Evolutionary conservation across 495 filamentous ascomycete species (phyloP).

Genomic region (Cladorrhinum samala): DNA sequence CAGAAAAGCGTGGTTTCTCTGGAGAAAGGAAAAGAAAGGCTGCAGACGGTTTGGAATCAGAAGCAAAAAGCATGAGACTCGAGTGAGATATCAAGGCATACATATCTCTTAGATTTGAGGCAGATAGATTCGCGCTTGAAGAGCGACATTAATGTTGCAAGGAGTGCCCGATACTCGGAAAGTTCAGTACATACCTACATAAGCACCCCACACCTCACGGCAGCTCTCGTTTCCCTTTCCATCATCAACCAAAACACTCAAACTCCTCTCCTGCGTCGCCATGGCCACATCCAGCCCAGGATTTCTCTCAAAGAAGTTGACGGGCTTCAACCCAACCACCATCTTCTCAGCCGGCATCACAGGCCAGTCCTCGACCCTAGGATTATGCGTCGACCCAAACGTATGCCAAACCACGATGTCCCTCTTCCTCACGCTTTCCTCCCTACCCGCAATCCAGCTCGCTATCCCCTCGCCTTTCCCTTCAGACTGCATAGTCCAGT

Average conservation of each 20-base stretch:
- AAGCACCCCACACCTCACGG: too few relatives aligned
- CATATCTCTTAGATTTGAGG: too few relatives aligned
- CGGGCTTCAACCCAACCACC: constrained; percentile 57
- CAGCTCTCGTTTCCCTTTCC: not conserved
- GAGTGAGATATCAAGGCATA: too few relatives aligned
- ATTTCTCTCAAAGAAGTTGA: constrained; percentile 70
- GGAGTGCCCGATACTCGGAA: too few relatives aligned
- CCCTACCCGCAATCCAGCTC: constrained; percentile 19
- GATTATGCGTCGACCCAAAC: constrained; percentile 58
- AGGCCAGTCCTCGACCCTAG: constrained; percentile 40
- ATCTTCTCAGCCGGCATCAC: constrained; percentile 40
- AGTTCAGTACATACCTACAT: too few relatives aligned
- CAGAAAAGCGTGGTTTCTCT: too few relatives aligned
- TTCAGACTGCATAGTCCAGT: constrained; percentile 73
- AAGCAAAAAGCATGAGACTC: too few relatives aligned
- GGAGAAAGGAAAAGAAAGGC: too few relatives aligned
- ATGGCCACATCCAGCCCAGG: constrained; percentile 72
- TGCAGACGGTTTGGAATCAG: too few relatives aligned
- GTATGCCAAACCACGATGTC: constrained; percentile 53
- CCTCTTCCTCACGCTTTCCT: constrained; percentile 40
- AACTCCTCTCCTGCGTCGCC: constrained; percentile 46
- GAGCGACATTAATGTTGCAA: too few relatives aligned
- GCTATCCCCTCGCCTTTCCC: constrained; percentile 39
- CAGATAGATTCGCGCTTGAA: too few relatives aligned
- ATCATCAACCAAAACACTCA: constrained; percentile 39